Evolutionary conservation across 2,329 filamentous ascomycete species (phyloP), one percentile per base, ranked within the genome.

Genomic region (Venturia aucupariae): DNA sequence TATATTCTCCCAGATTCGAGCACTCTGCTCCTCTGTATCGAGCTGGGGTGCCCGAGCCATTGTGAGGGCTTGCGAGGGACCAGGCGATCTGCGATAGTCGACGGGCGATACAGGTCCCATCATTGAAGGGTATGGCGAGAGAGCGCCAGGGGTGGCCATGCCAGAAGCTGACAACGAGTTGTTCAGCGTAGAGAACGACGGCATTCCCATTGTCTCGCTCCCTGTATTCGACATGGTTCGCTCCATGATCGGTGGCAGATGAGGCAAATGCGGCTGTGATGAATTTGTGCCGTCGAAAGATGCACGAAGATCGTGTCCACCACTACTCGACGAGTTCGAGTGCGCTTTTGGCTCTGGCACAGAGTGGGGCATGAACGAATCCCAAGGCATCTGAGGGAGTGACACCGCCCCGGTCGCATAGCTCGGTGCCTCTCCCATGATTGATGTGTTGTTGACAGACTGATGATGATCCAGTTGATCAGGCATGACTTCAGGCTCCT

Each of bases 301-400:
- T 65, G 78, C 71, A 67, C 78, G 77, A 46, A 77, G 72, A 66
- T 91, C 89, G 69, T 89, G 89, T 35, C 88, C 87, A 63, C 81
- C 83, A 24, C n/a, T 57, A 69, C 81, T 86, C 5, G 88, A 87
- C 22, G 86, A 81, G 70, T 90, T 86, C 30, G 90, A 90, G 70
- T 90, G 87, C 60, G 90, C 81, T 77, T 93, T 93, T 64, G 87
- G 80, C 71, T 95, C 89, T 44, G 84, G 79, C 38, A 85, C 83
- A 24, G 83, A 78, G 69, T 88, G 86, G 35, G 89, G 83, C 79
- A 95, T 85, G 80, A 94, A 94, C 46, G 86, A 85, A 72, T 97
- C 93, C 93, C 93, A 97, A 66, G 92, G 89, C 79, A 92, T 90
- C 73, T 92, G 91, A 42, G 91, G 89, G 61, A 96, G 78, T 66